Conservation (phyloP, 2,329 filamentous ascomycete genomes). For the Huntiella decipiens region DNA sequence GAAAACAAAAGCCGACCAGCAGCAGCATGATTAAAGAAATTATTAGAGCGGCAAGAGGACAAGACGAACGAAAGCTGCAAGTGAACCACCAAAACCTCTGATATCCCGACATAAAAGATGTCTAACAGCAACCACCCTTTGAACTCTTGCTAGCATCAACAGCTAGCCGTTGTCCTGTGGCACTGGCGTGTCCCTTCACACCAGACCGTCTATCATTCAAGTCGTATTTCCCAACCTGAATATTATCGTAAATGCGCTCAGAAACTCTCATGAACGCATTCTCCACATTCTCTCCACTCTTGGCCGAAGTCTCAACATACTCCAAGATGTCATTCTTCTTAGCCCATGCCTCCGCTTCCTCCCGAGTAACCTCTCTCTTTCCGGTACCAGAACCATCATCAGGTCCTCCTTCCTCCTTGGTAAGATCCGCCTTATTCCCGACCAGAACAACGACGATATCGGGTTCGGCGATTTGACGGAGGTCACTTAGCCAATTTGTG, state of each 20-base stretch:
- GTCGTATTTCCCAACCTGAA: constrained; percentile 87
- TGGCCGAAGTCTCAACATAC: constrained; percentile 92
- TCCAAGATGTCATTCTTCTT: constrained; percentile 66
- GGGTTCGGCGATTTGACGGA: constrained; percentile 86
- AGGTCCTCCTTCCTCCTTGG: constrained; percentile 21
- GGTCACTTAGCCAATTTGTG: constrained; percentile 82
- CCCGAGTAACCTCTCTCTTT: constrained; percentile 59
- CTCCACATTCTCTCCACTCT: constrained; percentile 88
- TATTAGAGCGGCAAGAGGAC: background rate
- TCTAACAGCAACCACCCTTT: constrained; percentile 29
- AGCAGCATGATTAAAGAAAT: too few species aligned
- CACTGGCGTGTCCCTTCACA: constrained; percentile 54
- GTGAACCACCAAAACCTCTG: too few species aligned
- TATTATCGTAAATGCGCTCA: constrained; percentile 90
- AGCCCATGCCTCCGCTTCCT: constrained; percentile 86
- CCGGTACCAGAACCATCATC: constrained; percentile 13
- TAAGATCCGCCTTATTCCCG: constrained; percentile 84
- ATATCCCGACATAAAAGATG: background rate
- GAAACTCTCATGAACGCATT: constrained; percentile 83
- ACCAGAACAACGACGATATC: constrained; percentile 89
- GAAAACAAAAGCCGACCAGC: too few species aligned
- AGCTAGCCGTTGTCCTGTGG: constrained; percentile 26
- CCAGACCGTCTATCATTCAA: constrained; percentile 81
- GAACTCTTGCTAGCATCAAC: constrained; percentile 21
- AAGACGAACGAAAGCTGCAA: background rate